Percentiles rank a stretch among this genome's conserved stretches.
phyloP scores from a whole-genome alignment of 1,284 basidiomycete species.

The Afroboletus lepidellus region DNA sequence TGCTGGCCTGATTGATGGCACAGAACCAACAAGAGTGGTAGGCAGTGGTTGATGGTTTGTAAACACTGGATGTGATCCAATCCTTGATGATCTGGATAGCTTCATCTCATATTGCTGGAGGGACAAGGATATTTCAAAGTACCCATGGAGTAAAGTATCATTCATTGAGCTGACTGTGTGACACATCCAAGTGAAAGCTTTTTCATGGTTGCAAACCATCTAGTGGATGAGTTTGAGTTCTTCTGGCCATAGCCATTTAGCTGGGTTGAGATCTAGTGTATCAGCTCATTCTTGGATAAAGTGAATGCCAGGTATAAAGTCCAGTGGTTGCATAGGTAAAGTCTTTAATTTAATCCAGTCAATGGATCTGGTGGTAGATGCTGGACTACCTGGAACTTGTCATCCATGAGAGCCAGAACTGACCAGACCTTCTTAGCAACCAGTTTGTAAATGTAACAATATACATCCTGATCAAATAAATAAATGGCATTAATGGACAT shows the following conservation, averaged over 20 bases:
- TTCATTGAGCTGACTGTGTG: neutral
- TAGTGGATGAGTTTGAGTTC: neutral
- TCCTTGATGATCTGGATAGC: conserved; percentile 16
- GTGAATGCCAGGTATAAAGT: neutral
- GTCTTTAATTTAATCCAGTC: neutral
- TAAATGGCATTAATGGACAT: neutral
- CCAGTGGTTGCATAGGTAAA: neutral
- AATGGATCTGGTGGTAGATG: too few relatives aligned
- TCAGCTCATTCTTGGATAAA: neutral
- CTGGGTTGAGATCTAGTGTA: neutral
- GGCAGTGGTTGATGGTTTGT: neutral
- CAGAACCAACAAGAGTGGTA: neutral
- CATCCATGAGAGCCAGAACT: neutral
- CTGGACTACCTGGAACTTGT: neutral
- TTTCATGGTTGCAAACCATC: neutral
- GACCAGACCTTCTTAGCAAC: neutral
- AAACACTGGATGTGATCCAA: neutral
- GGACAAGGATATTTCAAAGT: neutral
- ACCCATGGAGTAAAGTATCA: conserved; percentile 13
- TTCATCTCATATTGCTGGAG: neutral
- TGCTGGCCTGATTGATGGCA: too few relatives aligned
- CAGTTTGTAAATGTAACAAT: neutral
- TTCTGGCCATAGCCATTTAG: neutral
- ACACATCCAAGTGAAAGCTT: neutral
- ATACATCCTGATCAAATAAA: neutral